Conservation (phyloP, 2,329 filamentous ascomycete species). For the Aspergillus intermedius region DNA sequence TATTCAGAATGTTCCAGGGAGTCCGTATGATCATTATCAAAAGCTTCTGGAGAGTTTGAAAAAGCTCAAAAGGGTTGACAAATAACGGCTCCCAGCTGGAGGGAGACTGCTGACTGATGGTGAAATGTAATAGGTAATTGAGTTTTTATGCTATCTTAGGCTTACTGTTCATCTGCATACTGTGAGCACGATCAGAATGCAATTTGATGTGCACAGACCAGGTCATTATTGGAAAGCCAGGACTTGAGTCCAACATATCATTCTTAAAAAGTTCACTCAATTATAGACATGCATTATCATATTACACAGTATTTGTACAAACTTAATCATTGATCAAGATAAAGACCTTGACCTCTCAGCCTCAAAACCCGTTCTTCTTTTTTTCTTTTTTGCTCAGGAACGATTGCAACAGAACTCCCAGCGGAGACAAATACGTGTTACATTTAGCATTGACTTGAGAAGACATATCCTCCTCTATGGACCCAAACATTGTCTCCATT, state of each 20-base stretch:
- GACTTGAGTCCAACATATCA: background rate
- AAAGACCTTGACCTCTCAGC: no score
- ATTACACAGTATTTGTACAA: background rate
- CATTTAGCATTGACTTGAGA: no score
- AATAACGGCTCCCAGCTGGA: background rate
- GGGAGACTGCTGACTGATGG: background rate
- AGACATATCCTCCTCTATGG: no score
- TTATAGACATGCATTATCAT: background rate
- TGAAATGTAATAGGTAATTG: background rate
- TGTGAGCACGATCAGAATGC: background rate
- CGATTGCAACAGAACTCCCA: no score
- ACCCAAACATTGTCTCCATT: no score
- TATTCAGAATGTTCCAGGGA: slow-evolving; percentile 9
- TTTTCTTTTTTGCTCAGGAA: no score
- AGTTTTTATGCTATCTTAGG: background rate
- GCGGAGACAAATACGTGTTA: no score
- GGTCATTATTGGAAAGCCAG: background rate
- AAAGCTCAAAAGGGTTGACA: background rate
- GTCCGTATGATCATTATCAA: background rate
- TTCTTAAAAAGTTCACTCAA: background rate
- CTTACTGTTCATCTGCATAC: background rate
- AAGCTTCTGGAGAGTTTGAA: slow-evolving; percentile 10
- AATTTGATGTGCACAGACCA: background rate
- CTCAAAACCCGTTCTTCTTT: no score
- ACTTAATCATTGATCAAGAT: no score